Conservation (phyloP, 2,329 filamentous ascomycete genomes). For the Fusarium sp. region DNA sequence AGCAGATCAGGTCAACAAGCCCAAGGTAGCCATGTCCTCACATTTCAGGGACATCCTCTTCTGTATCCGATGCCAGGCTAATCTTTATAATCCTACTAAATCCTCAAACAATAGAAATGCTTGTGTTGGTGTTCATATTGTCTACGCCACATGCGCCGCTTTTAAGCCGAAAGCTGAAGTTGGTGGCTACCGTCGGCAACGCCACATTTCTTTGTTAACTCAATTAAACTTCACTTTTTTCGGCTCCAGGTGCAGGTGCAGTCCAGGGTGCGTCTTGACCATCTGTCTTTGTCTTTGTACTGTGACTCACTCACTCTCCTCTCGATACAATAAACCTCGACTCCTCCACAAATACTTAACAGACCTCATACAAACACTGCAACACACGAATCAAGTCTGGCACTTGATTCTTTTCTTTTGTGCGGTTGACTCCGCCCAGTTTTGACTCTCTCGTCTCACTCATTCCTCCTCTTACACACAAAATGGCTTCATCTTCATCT, state of each 20-base stretch:
- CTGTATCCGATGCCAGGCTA: not conserved
- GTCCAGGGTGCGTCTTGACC: conserved; percentile 11
- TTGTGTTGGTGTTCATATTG: not conserved
- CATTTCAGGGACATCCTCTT: not conserved
- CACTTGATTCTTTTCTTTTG: not conserved
- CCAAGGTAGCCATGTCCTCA: no score
- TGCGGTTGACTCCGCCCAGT: not conserved
- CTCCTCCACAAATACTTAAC: not conserved
- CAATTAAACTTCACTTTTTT: conserved; percentile 27
- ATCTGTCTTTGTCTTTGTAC: conserved; percentile 30
- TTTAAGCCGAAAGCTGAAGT: not conserved
- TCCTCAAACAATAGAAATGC: not conserved
- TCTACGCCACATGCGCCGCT: conserved; percentile 18
- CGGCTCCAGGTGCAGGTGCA: not conserved
- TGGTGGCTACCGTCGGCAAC: conserved; percentile 23
- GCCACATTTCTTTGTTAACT: conserved; percentile 27
- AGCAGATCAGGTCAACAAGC: not conserved
- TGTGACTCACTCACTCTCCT: conserved; percentile 32
- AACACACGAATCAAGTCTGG: not conserved
- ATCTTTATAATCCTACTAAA: no score
- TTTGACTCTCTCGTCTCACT: not conserved
- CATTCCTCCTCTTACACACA: conserved; percentile 6
- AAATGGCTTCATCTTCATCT: conserved; percentile 46
- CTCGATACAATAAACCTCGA: not conserved
- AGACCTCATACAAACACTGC: not conserved